Percentiles rank a stretch among this genome's conserved stretches.
Evolutionary conservation across 2,329 filamentous ascomycete species (phyloP).

Genomic region (Penicillium sp.): DNA sequence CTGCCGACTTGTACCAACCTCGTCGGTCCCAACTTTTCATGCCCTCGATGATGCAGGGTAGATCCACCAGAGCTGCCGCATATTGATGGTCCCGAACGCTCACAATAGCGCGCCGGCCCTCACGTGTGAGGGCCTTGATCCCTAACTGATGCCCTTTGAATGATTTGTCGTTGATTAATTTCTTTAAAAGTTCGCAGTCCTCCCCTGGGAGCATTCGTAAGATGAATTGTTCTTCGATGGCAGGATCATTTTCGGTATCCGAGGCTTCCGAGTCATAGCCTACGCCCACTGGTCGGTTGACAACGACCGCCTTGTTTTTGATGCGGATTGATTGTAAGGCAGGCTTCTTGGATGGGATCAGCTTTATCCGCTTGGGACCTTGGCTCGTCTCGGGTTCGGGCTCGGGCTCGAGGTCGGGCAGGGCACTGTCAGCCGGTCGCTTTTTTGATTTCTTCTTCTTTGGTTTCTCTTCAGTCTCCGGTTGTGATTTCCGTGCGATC

Average conservation of each 20-base stretch:
- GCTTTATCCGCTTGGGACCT: constrained; percentile 40
- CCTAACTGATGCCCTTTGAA: constrained; percentile 78
- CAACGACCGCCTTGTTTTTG: constrained; percentile 66
- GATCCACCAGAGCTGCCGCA: constrained; percentile 74
- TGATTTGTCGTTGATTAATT: constrained; percentile 71
- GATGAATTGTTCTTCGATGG: constrained; percentile 85
- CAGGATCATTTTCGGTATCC: constrained; percentile 81
- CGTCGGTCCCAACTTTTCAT: constrained; percentile 94
- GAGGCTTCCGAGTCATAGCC: constrained; percentile 97
- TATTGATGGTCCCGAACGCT: constrained; percentile 68
- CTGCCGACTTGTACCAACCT: constrained; percentile 82
- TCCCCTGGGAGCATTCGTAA: constrained; percentile 83
- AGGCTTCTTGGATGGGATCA: constrained; percentile 40
- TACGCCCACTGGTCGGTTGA: constrained; percentile 71
- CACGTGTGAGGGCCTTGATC: constrained; percentile 70
- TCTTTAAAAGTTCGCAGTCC: constrained; percentile 78
- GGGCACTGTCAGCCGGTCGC: constrained; percentile 33
- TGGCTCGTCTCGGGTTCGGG: constrained; percentile 25
- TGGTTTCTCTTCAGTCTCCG: constrained; percentile 16
- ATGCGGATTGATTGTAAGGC: constrained; percentile 53
- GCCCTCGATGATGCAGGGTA: constrained; percentile 82
- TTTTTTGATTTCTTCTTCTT: constrained; percentile 43
- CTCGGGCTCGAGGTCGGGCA: constrained; percentile 27
- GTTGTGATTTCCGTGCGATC: constrained; percentile 34
- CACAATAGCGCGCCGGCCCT: constrained; percentile 70